Conservation (phyloP, 2,329 filamentous ascomycete species). For the Cercospora zeina region DNA sequence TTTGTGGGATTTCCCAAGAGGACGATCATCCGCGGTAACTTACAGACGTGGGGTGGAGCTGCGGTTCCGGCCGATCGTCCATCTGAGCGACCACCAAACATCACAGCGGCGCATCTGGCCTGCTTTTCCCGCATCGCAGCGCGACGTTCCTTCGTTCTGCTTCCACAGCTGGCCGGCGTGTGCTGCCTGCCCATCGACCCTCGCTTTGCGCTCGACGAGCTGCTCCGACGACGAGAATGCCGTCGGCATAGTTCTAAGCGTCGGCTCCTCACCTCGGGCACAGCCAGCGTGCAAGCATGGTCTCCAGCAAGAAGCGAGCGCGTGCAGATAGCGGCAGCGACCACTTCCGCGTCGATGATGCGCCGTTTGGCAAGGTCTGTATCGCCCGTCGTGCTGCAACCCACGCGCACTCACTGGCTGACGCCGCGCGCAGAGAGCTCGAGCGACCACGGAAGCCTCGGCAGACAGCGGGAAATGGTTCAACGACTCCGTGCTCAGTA, state of each 20-base stretch:
- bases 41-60: not conserved
- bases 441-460: slow-evolving; percentile 25
- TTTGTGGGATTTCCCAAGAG: not conserved
- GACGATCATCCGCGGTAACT: slow-evolving; percentile 2
- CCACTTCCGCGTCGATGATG: slow-evolving; percentile 10
- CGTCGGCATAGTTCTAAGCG: slow-evolving; percentile 8
- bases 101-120: slow-evolving; percentile 2
- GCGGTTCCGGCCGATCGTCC: not conserved
- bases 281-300: slow-evolving; percentile 9
- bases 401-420: slow-evolving; percentile 2
- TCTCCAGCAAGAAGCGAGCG: slow-evolving; percentile 26
- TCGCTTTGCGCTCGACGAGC: not conserved
- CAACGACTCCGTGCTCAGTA: slow-evolving; percentile 37
- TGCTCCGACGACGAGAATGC: not conserved
- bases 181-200: not conserved
- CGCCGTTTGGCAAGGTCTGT: slow-evolving; percentile 27
- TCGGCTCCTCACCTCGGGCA: slow-evolving; percentile 15
- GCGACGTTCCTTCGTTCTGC: not conserved
- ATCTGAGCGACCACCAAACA: slow-evolving; percentile 5
- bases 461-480: slow-evolving; percentile 25
- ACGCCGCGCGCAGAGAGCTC: slow-evolving; percentile 26
- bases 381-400: not conserved
- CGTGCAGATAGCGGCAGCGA: slow-evolving; percentile 23
- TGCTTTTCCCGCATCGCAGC: not conserved
- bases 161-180: not conserved